Conservation (phyloP, 2,329 filamentous ascomycete species). For the Talaromyces atroroseus region DNA sequence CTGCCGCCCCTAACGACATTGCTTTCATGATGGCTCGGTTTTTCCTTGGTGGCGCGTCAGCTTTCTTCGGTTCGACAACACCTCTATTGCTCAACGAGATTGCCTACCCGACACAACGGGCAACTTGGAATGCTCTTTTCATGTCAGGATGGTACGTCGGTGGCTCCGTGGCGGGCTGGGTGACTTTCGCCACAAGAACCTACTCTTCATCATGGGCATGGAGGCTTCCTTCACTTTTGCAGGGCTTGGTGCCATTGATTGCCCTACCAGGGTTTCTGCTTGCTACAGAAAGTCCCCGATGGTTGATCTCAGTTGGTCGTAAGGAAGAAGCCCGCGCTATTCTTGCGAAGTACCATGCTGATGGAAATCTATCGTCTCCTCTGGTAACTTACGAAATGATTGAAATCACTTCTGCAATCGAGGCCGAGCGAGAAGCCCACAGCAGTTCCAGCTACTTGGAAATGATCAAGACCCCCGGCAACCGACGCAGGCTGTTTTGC, state of each 20-base stretch:
- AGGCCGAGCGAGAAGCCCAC: slow-evolving; percentile 44
- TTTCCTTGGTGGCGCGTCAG: slow-evolving; percentile 17
- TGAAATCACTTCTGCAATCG: slow-evolving; percentile 38
- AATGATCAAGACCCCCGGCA: slow-evolving; percentile 44
- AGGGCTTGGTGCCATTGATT: slow-evolving; percentile 59
- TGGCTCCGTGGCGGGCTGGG: slow-evolving; percentile 49
- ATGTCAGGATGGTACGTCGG: slow-evolving; percentile 43
- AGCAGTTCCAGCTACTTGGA: slow-evolving; percentile 52
- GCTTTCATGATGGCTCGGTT: slow-evolving; percentile 29
- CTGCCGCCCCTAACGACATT: background rate
- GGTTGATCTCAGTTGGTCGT: slow-evolving; percentile 56
- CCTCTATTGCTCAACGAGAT: background rate
- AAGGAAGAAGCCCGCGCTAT: slow-evolving; percentile 53
- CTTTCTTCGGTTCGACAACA: background rate
- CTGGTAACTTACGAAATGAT: slow-evolving; percentile 31
- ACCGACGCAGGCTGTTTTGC: slow-evolving; percentile 36
- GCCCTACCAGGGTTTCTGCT: background rate
- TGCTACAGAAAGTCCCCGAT: slow-evolving; percentile 51
- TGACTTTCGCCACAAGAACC: slow-evolving; percentile 58
- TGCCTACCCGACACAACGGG: slow-evolving; percentile 39
- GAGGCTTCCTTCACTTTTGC: slow-evolving; percentile 57
- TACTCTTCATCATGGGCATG: slow-evolving; percentile 60
- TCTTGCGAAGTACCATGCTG: slow-evolving; percentile 56
- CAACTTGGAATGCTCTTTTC: slow-evolving; percentile 42
- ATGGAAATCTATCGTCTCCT: slow-evolving; percentile 34